Evolutionary conservation across 106 monocot genomes (phyloP).

Genomic region (Xerophyta viscosa): DNA sequence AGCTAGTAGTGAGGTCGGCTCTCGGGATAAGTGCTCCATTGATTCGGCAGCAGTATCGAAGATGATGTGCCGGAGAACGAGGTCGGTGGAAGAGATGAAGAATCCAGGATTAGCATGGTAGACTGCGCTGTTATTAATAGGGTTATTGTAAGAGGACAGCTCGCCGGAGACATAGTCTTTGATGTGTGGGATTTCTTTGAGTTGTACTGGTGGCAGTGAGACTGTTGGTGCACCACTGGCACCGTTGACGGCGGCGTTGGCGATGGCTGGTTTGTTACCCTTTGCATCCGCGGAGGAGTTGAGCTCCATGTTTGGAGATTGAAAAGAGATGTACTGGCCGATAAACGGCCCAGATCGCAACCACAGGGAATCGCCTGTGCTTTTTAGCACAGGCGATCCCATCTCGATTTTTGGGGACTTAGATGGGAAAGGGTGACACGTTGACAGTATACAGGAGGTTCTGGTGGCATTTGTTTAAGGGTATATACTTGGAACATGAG

Average conservation of each 20-base stretch:
- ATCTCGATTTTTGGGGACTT: no score
- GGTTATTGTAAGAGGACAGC: constrained; percentile 24
- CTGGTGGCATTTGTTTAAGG: no score
- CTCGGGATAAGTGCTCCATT: constrained; percentile 8
- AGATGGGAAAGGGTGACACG: no score
- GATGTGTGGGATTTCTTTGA: constrained; percentile 38
- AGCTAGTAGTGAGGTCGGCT: constrained; percentile 23
- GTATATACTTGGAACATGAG: no score
- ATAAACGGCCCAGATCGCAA: no score
- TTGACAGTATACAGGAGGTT: no score
- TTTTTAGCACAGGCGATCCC: no score
- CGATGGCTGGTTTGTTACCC: not conserved
- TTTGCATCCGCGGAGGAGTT: not conserved
- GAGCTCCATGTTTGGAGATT: not conserved
- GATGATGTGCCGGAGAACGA: constrained; percentile 63
- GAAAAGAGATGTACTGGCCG: no score
- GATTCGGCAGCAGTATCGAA: constrained; percentile 18
- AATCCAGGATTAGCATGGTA: constrained; percentile 49
- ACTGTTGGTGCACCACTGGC: constrained; percentile 8
- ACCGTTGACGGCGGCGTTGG: not conserved
- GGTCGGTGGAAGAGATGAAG: constrained; percentile 57
- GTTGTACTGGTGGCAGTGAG: constrained; percentile 42
- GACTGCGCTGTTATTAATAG: constrained; percentile 40
- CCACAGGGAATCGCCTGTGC: no score
- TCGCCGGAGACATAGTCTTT: constrained; percentile 18